These are phyloP conservation scores for Dioscorea cayenensis DNA, from an alignment of 116 monocot genomes.

Conservation along the genomic window DNA sequence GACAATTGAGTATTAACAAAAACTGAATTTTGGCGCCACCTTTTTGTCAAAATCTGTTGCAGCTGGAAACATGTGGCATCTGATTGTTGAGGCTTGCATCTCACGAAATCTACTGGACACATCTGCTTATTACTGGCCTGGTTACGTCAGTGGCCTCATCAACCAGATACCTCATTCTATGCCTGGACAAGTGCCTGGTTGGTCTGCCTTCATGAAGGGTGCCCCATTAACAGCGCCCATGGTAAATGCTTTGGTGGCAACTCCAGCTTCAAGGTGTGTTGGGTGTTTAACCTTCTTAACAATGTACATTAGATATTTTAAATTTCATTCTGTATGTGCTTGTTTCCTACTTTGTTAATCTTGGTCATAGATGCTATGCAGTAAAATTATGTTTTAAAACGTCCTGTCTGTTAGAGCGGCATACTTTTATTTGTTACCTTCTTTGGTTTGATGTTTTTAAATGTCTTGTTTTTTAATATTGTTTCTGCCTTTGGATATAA, in stretches of 20 bases:
- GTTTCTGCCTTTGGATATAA: too few relatives aligned
- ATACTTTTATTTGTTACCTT: background rate
- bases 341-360: background rate
- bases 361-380: too few relatives aligned
- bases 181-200: slow-evolving; percentile 54
- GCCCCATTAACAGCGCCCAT: slow-evolving; percentile 58
- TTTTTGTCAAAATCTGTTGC: slow-evolving; percentile 14
- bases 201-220: slow-evolving; percentile 85
- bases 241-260: slow-evolving; percentile 55
- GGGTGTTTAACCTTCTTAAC: background rate
- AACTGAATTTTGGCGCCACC: background rate
- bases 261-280: slow-evolving; percentile 87
- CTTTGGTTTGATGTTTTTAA: too few relatives aligned
- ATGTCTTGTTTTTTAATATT: too few relatives aligned
- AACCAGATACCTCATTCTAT: slow-evolving; percentile 58
- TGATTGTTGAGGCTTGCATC: slow-evolving; percentile 98
- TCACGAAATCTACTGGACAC: slow-evolving; percentile 84
- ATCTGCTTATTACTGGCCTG: slow-evolving; percentile 90
- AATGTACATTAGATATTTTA: background rate
- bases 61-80: slow-evolving; percentile 95
- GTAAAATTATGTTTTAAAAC: too few relatives aligned
- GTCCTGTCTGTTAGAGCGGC: background rate
- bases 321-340: background rate
- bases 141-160: slow-evolving; percentile 62
- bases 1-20: background rate